A percentile compares a stretch with the other conserved stretches of the same genome.
phyloP scores from a whole-genome alignment of 805 yeast species.

The Saturnispora hagleri region DNA sequence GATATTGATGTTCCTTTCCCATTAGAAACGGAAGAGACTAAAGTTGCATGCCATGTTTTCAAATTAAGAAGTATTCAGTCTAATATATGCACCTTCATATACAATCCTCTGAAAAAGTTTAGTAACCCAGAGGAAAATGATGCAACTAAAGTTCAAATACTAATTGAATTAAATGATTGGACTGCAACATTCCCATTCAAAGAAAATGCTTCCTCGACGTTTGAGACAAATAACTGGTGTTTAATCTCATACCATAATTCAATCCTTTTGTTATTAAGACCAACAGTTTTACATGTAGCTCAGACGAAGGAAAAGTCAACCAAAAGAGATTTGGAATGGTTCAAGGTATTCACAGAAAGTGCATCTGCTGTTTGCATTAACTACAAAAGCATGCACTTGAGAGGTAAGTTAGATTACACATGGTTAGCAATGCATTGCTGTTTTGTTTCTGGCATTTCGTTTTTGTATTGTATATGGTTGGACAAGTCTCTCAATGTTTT shows the following conservation, averaged over 20 bases:
- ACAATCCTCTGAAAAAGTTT: slow-evolving; percentile 19
- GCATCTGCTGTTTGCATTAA: slow-evolving; percentile 25
- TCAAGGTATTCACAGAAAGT: slow-evolving; percentile 26
- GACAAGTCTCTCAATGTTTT: slow-evolving; percentile 19
- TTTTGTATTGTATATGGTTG: slow-evolving; percentile 27
- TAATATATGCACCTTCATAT: slow-evolving; percentile 27
- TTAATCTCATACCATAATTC: slow-evolving; percentile 29
- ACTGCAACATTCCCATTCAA: slow-evolving; percentile 24
- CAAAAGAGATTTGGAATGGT: slow-evolving; percentile 24
- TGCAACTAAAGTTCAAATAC: slow-evolving; percentile 23
- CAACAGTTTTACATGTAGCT: slow-evolving; percentile 22
- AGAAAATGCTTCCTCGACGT: slow-evolving; percentile 19
- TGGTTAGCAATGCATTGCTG: slow-evolving; percentile 28
- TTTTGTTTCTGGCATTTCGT: slow-evolving; percentile 26
- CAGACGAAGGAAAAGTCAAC: slow-evolving; percentile 13
- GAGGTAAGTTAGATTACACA: slow-evolving; percentile 22
- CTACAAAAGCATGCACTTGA: slow-evolving; percentile 22
- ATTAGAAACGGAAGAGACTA: slow-evolving; percentile 16
- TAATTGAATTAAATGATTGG: slow-evolving; percentile 28
- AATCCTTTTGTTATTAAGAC: slow-evolving; percentile 24
- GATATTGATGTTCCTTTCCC: slow-evolving; percentile 28
- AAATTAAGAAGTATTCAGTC: slow-evolving; percentile 28
- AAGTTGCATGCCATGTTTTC: slow-evolving; percentile 26
- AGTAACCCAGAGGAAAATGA: slow-evolving; percentile 20
- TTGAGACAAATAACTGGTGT: slow-evolving; percentile 28